Evolutionary conservation across 768 basidiomycete genomes (phyloP).

Genomic region (Phanerochaete carnosa): DNA sequence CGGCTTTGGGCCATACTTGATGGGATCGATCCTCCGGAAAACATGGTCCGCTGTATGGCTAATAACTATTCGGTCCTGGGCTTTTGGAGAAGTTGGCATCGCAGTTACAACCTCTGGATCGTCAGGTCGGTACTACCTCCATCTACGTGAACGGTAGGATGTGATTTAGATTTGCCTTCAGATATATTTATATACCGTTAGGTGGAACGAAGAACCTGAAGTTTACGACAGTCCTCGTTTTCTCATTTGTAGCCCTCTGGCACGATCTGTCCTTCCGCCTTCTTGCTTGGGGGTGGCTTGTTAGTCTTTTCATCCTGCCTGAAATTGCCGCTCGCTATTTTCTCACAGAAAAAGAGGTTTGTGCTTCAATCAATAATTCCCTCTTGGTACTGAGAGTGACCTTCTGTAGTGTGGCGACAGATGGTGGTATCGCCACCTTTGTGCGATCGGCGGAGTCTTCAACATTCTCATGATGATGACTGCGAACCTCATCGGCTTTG

Average conservation of each 20-base stretch:
- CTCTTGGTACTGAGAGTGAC: slow-evolving; percentile 3
- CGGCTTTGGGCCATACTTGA: slow-evolving; percentile 88
- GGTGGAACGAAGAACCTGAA: slow-evolving; percentile 63
- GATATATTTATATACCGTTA: slow-evolving; percentile 93
- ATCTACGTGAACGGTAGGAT: neutral
- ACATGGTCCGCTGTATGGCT: slow-evolving; percentile 98
- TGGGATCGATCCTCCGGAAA: slow-evolving; percentile 92
- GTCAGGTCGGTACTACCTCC: slow-evolving; percentile 52
- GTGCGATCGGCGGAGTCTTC: slow-evolving; percentile 75
- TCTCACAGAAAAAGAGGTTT: slow-evolving; percentile 64
- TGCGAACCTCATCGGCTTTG: slow-evolving; percentile 95
- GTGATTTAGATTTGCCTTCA: slow-evolving; percentile 26
- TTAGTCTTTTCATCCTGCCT: slow-evolving; percentile 86
- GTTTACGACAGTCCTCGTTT: slow-evolving; percentile 72
- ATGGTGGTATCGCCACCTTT: slow-evolving; percentile 84
- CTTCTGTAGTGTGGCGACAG: slow-evolving; percentile 55
- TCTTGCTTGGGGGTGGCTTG: slow-evolving; percentile 95
- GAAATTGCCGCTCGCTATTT: slow-evolving; percentile 65
- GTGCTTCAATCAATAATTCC: slow-evolving; percentile 11
- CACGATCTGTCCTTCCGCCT: slow-evolving; percentile 88
- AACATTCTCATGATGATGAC: slow-evolving; percentile 89
- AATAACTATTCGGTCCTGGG: slow-evolving; percentile 93
- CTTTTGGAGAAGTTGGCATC: slow-evolving; percentile 97
- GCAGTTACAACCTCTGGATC: slow-evolving; percentile 95
- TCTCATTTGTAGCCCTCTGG: slow-evolving; percentile 97